Conservation (phyloP, 2,329 filamentous ascomycete species). For the Botrytis squamosa region DNA sequence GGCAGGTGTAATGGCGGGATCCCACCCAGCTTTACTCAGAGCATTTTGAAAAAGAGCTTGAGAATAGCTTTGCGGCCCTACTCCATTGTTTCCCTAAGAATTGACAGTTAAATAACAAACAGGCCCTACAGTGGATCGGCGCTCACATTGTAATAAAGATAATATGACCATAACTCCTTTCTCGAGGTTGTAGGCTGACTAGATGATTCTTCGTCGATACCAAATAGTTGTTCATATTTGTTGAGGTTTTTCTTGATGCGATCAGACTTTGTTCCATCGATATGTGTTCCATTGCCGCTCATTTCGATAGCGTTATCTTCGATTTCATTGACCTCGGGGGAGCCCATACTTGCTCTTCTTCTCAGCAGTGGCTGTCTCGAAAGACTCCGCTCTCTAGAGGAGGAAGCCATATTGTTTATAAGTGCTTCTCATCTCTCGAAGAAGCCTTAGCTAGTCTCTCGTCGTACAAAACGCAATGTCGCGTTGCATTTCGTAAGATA, state of each 20-base stretch:
- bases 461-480: slow-evolving; percentile 4
- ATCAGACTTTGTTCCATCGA: slow-evolving; percentile 25
- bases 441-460: slow-evolving; percentile 3
- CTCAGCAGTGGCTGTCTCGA: slow-evolving; percentile 8
- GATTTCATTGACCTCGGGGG: slow-evolving; percentile 15
- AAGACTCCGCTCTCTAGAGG: not conserved
- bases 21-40: slow-evolving; percentile 42
- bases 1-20: slow-evolving; percentile 39
- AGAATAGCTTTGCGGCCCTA: slow-evolving; percentile 44
- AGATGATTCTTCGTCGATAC: slow-evolving; percentile 40
- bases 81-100: slow-evolving; percentile 43
- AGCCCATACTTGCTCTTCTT: slow-evolving; percentile 6
- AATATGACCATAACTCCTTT: slow-evolving; percentile 46
- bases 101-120: slow-evolving; percentile 2
- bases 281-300: slow-evolving; percentile 16
- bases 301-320: slow-evolving; percentile 18
- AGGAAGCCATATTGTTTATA: slow-evolving; percentile 10
- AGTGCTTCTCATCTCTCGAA: not conserved
- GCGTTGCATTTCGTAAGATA: not conserved
- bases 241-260: slow-evolving; percentile 29
- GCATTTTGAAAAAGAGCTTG: slow-evolving; percentile 45
- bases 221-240: slow-evolving; percentile 42
- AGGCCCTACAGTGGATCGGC: not conserved
- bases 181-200: slow-evolving; percentile 44
- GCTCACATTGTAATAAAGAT: slow-evolving; percentile 44